These are phyloP conservation scores for Lenwebbia sp. DNA, from an alignment of 345 rosid species.

Conservation along the genomic window DNA sequence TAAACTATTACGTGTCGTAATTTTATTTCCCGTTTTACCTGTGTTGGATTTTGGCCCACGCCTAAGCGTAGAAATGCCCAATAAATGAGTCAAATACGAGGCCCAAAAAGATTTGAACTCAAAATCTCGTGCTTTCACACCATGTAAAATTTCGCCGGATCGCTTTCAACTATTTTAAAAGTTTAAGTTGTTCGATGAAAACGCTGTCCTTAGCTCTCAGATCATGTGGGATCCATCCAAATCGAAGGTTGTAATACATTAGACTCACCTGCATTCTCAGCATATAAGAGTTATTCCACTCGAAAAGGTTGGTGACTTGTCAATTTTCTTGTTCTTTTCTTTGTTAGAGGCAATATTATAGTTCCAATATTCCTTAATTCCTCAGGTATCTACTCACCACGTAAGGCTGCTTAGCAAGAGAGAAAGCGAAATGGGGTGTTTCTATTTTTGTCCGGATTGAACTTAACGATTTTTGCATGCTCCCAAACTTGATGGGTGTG, in stretches of 20 bases:
- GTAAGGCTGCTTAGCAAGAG: not conserved
- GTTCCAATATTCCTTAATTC: not conserved
- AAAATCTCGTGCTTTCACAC: accelerated
- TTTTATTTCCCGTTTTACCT: accelerated
- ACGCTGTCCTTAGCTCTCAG: not conserved
- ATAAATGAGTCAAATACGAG: not conserved
- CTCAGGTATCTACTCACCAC: not conserved
- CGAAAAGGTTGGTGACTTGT: not conserved
- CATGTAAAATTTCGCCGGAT: not conserved
- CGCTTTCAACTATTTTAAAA: not conserved
- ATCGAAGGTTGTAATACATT: not conserved
- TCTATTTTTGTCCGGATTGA: not conserved
- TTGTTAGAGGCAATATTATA: not conserved
- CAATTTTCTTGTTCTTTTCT: not conserved
- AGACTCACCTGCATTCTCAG: not conserved
- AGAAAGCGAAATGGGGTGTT: not conserved
- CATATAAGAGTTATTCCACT: not conserved
- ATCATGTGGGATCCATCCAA: not conserved
- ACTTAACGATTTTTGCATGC: not conserved
- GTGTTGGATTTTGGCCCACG: not conserved
- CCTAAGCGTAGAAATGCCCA: not conserved
- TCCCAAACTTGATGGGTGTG: not conserved
- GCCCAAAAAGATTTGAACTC: not conserved
- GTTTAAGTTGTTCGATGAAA: not conserved
- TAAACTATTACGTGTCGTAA: not conserved